Base-by-base conservation (phyloP, 2,329 filamentous ascomycete genomes). In the Monosporascus sp. region DNA sequence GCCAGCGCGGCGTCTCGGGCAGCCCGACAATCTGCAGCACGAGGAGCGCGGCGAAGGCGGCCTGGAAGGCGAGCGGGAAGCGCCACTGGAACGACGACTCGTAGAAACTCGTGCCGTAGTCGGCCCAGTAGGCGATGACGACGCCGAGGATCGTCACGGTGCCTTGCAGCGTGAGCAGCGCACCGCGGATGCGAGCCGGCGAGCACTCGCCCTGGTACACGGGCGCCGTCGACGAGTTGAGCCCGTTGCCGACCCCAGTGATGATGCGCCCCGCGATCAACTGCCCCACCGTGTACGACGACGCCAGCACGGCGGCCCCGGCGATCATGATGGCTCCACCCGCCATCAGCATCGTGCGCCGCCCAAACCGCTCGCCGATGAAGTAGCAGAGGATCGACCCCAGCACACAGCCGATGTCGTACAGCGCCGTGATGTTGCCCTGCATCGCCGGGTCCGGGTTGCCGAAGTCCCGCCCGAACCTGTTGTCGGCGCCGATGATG, bases 111-210 rank as follows among this genome's bases (percentile, higher is more conserved):
- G 49, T 51, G 41, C 53, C 55, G 42, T 55, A 57, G 51, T 57
- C 53, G 25, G 47, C 47, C 68, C 68, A 72, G 54, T 72, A 72
- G 5, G 73, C 73, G n/a, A 78, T 70, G 48, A 72, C 72, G 14
- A 76, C 68, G 0, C 74, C 74, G 6, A 78, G 63, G 38, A 76
- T 75, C 0, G 73, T 74, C 34, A 76, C 68, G 5, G 71, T 76
- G 5, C 73, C 73, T 51, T 75, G 75, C 3, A 78, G 75, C 20
- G 77, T 77, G 41, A 82, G 75, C 24, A 79, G 64, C 49, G 70
- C 68, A 34, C 79, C 79, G 34, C 78, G 72, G 45, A 74, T 74
- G 25, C 70, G 65, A 1, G 74, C 65, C 2, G 62, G 63, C 0
- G 68, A 61, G 51, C 64, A 68, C 38, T 70, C 66, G 3, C 61